A percentile compares a stretch with the other conserved stretches of the same genome.
Evolutionary conservation across 768 basidiomycete species (phyloP).

Genomic region (Cubamyces lactineus): DNA sequence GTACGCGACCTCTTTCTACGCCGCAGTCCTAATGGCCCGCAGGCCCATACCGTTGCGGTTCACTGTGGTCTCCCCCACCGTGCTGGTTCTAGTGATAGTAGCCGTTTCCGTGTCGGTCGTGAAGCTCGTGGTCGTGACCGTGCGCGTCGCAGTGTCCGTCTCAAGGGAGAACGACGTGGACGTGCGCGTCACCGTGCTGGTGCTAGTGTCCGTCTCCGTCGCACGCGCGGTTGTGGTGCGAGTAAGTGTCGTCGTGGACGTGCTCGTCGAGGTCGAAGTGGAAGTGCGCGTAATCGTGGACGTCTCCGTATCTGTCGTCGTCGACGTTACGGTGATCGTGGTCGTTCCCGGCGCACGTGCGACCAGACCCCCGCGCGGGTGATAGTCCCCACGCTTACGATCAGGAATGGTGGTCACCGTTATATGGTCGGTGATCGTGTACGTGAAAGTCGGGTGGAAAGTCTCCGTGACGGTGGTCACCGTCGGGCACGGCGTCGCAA

Average conservation of each 20-base stretch:
- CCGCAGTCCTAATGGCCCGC: not conserved
- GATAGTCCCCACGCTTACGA: not conserved
- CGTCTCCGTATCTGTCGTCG: not conserved
- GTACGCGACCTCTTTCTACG: constrained; percentile 22
- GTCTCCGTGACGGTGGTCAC: not conserved
- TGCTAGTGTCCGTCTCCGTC: not conserved
- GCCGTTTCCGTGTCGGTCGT: not conserved
- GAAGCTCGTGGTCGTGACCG: not conserved
- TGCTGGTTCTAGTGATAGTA: not conserved
- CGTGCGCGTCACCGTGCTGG: not conserved
- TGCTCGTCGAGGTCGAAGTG: not conserved
- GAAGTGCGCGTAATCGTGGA: not conserved
- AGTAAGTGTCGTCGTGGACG: not conserved
- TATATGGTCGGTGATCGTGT: not conserved
- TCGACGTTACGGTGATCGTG: not conserved
- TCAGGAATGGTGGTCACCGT: not conserved
- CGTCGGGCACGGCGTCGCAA: not conserved
- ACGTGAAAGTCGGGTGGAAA: not conserved
- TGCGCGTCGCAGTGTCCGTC: constrained; percentile 1
- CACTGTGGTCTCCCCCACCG: not conserved
- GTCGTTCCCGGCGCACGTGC: not conserved
- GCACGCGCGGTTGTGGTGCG: not conserved
- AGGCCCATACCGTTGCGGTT: not conserved
- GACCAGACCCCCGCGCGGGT: not conserved
- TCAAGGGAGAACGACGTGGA: not conserved